phyloP scores from a whole-genome alignment of 2,329 filamentous ascomycete species.

The Dichotomopilus funicola region DNA sequence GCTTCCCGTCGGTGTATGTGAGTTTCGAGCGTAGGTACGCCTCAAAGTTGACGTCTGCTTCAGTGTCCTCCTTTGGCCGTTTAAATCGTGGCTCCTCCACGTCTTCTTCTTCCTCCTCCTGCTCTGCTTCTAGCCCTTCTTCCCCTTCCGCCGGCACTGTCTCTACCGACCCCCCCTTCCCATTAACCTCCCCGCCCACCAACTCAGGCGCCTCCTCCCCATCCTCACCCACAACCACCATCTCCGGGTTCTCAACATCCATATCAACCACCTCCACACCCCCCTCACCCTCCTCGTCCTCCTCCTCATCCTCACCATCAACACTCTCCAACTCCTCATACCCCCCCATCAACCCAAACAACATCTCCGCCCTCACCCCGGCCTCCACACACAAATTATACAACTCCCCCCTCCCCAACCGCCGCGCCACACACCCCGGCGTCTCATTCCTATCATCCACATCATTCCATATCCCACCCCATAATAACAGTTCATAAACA shows the following conservation, averaged over 20 bases:
- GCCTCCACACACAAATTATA: conserved; percentile 84
- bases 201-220: conserved; percentile 30
- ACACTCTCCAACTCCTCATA: conserved; percentile 66
- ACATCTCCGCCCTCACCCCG: conserved; percentile 81
- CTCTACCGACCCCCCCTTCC: conserved; percentile 5
- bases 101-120: conserved; percentile 7
- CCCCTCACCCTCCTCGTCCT: conserved; percentile 36
- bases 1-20: conserved; percentile 57
- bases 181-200: conserved; percentile 18
- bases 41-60: conserved; percentile 52
- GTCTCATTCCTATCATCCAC: conserved; percentile 82
- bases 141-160: no score
- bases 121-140: conserved; percentile 11
- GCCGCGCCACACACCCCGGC: conserved; percentile 75
- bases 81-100: conserved; percentile 27
- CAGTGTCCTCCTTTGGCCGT: conserved; percentile 30
- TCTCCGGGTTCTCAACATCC: conserved; percentile 22
- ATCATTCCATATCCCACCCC: conserved; percentile 97
- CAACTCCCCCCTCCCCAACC: conserved; percentile 60
- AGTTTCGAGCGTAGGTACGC: conserved; percentile 63
- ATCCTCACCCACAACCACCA: conserved; percentile 24
- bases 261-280: conserved; percentile 40
- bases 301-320: conserved; percentile 45
- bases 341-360: conserved; percentile 74
- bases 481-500: conserved; percentile 70